phyloP scores from a whole-genome alignment of 2,329 filamentous ascomycete genomes.

The Penicillium decumbens region DNA sequence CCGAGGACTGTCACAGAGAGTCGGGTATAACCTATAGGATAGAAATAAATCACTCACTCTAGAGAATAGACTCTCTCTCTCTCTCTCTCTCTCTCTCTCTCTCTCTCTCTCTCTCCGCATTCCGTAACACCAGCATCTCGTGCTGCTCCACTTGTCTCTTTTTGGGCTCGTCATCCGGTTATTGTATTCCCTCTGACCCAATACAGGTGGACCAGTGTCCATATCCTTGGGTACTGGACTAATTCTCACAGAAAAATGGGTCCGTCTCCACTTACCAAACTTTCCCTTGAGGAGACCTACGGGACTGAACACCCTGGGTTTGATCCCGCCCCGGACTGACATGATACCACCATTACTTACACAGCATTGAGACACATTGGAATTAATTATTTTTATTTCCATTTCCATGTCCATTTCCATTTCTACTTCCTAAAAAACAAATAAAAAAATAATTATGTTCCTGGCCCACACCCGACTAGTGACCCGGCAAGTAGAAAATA shows the following conservation, averaged over 20 bases:
- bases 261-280: not conserved
- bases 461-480: constrained; percentile 27
- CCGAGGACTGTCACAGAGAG: not conserved
- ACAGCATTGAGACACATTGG: constrained; percentile 11
- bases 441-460: constrained; percentile 21
- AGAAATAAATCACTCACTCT: not conserved
- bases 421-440: not conserved
- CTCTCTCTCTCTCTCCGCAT: constrained; percentile 13
- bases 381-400: constrained; percentile 1
- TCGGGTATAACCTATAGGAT: not conserved
- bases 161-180: constrained; percentile 12
- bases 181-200: constrained; percentile 7
- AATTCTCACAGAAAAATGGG: not conserved
- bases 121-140: constrained; percentile 11
- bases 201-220: constrained; percentile 6
- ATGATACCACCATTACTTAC: constrained; percentile 8
- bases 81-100: constrained; percentile 3
- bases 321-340: constrained; percentile 18
- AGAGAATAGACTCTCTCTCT: not conserved
- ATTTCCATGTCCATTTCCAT: not conserved
- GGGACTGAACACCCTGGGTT: constrained; percentile 6
- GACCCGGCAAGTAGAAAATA: constrained; percentile 30
- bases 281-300: not conserved
- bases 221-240: constrained; percentile 5
- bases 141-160: constrained; percentile 10